Percentiles rank a stretch among this genome's conserved stretches.
phyloP scores from a whole-genome alignment of 2,329 filamentous ascomycete species.

The Anthostomella pinea region DNA sequence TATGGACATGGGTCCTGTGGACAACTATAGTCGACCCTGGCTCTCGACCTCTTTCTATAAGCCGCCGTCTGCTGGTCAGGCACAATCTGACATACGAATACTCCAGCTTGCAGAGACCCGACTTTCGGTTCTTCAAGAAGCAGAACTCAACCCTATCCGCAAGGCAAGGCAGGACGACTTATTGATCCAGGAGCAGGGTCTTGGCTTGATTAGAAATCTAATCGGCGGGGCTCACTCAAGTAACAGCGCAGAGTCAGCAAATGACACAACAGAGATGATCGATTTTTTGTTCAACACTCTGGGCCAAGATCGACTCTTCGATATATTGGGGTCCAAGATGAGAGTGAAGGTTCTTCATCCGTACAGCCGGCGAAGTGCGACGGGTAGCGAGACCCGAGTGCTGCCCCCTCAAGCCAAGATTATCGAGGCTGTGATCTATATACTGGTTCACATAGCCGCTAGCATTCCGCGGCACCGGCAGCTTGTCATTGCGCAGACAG shows the following conservation, averaged over 20 bases:
- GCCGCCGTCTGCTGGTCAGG: conserved; percentile 6
- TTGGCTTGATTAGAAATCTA: conserved; percentile 87
- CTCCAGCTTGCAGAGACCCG: conserved; percentile 50
- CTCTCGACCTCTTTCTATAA: conserved; percentile 17
- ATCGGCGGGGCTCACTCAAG: conserved; percentile 60
- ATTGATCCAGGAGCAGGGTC: conserved; percentile 83
- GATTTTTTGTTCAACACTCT: conserved; percentile 77
- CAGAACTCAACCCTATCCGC: conserved; percentile 64
- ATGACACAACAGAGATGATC: conserved; percentile 69
- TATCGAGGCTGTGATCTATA: conserved; percentile 72
- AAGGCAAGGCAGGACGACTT: conserved; percentile 75
- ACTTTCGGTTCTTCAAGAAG: conserved; percentile 55
- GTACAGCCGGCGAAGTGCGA: conserved; percentile 41
- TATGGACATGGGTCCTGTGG: conserved; percentile 52
- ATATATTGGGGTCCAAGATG: conserved; percentile 76
- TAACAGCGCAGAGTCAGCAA: conserved; percentile 46
- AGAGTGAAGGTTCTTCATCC: conserved; percentile 57
- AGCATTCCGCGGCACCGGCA: conserved; percentile 76
- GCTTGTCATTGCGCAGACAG: conserved; percentile 71
- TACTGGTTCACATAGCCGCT: conserved; percentile 86
- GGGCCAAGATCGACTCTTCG: conserved; percentile 74
- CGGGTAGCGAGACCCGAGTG: conserved; percentile 43
- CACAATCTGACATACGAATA: conserved; percentile 21
- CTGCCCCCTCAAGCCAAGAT: conserved; percentile 65
- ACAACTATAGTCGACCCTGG: conserved; percentile 37